Conservation (phyloP, 2,329 filamentous ascomycete species). For the Alternaria rosae region DNA sequence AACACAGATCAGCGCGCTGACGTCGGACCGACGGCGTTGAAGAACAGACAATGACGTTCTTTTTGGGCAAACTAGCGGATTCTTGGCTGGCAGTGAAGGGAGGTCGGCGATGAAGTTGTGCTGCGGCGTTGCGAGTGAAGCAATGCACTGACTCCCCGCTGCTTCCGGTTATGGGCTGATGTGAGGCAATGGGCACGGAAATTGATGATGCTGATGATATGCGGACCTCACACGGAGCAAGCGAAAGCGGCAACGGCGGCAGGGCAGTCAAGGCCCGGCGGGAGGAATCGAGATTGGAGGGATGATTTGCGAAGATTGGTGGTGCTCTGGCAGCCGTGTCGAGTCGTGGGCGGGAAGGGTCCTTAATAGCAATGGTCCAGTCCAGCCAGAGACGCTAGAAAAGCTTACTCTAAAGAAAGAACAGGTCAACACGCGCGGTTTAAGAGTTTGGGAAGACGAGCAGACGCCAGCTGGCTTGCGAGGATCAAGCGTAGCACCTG, state of each 20-base stretch:
- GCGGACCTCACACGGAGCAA: conserved; percentile 19
- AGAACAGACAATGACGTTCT: conserved; percentile 20
- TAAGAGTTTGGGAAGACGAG: conserved; percentile 9
- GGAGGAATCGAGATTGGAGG: background rate
- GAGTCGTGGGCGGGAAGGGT: conserved; percentile 13
- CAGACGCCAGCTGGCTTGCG: conserved; percentile 27
- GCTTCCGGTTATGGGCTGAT: conserved; percentile 41
- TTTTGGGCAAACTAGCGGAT: background rate
- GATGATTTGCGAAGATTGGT: background rate
- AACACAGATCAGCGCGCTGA: conserved; percentile 38
- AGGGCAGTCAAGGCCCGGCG: conserved; percentile 1
- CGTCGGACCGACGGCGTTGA: conserved; percentile 32
- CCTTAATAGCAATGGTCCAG: conserved; percentile 21
- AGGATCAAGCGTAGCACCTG: conserved; percentile 27
- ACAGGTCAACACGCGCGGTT: conserved; percentile 29
- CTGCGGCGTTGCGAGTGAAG: conserved; percentile 26
- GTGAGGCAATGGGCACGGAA: conserved; percentile 7
- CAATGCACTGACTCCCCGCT: conserved; percentile 27
- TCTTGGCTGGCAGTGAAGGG: conserved; percentile 10
- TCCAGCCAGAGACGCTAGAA: conserved; percentile 29
- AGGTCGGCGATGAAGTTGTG: conserved; percentile 16
- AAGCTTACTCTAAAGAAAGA: conserved; percentile 35
- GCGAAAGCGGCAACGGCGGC: background rate
- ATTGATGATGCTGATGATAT: conserved; percentile 28
- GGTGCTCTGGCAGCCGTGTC: background rate